Base-by-base conservation (phyloP, 1,284 basidiomycete species). In the Austroboletus sp. region DNA sequence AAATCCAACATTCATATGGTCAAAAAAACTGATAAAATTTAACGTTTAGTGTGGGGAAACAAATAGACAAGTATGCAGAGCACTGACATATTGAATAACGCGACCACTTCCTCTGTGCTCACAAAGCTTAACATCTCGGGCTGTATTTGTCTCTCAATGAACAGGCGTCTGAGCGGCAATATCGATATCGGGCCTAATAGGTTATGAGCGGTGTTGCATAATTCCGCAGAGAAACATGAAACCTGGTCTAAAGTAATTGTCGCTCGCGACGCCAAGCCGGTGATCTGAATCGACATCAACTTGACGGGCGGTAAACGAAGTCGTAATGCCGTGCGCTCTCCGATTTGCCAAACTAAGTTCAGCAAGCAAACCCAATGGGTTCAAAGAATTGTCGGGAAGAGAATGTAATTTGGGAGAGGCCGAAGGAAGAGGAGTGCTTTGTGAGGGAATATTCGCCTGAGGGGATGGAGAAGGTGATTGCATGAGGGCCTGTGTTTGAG, bases 201-300 rank as follows among this genome's bases (percentile, higher is more conserved):
- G 46, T 10, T 51, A 41, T 50, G 34, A 52, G 45, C 27, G 43
- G 37, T 21, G 44, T 10, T 48, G 31, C 19, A 38, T 15, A 26
- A 13, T 19, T 38, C 34, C 6, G 21, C 2, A 40, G 15, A 33
- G 30, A 40, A 21, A 17, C 1, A 41, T 64, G 72, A 50, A 52
- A 82, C 90, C 92, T 38, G 95, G 93, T 61, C 89, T 93, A 73
- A 98, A 98, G 68, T 96, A 98, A 49, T 86, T 81, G 52, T 88
- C 82, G 49, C 85, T 90, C 0, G 92, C 94, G 7, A 97, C 88
- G 7, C 91, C 93, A 15, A 92, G 59, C 52, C 76, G 77, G 33
- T 62, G 71, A 42, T 66, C 66, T 34, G 69, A 67, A 41, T 60
- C 65, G 1, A 55, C 49, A n/a, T 66, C 61, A 3, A 57, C 40